Percentiles rank a stretch among this genome's conserved stretches.
Evolutionary conservation across 1,139 yeast genomes (phyloP).

Genomic region (Kurtzmaniella natalensis): DNA sequence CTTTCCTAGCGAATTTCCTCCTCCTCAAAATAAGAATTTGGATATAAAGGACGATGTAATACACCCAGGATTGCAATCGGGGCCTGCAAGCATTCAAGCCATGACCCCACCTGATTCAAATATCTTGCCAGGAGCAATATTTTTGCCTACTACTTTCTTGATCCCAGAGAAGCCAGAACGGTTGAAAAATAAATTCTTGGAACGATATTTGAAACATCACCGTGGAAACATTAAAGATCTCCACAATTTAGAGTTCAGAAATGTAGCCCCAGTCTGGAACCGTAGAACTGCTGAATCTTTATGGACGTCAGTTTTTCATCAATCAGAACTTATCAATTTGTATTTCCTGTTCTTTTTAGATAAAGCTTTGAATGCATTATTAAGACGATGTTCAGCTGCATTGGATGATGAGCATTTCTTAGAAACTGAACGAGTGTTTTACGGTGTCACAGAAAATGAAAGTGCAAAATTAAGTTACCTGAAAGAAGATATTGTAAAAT

Average conservation of each 20-base stretch:
- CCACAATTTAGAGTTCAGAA: constrained; percentile 14
- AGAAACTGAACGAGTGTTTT: constrained; percentile 10
- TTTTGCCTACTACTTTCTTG: constrained; percentile 8
- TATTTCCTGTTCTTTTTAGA: constrained; percentile 37
- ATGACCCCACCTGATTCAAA: neutral
- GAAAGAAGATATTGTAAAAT: constrained; percentile 23
- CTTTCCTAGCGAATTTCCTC: too few species aligned
- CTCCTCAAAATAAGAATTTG: neutral
- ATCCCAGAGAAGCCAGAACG: constrained; percentile 9
- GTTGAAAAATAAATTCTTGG: constrained; percentile 15
- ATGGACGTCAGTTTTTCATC: constrained; percentile 29
- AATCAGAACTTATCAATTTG: constrained; percentile 21
- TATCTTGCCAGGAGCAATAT: constrained; percentile 14
- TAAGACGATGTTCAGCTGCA: constrained; percentile 23
- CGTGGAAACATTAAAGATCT: constrained; percentile 13
- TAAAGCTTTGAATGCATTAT: constrained; percentile 30
- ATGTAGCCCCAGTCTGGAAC: constrained; percentile 27
- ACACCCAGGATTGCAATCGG: neutral
- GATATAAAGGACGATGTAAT: neutral
- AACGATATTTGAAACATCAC: constrained; percentile 12
- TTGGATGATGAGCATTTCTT: constrained; percentile 16
- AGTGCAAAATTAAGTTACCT: constrained; percentile 15
- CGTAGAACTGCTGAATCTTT: constrained; percentile 16
- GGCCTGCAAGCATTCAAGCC: neutral
- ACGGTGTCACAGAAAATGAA: neutral